Evolutionary conservation across 768 basidiomycete genomes (phyloP).

Genomic region (Asterophora parasitica): DNA sequence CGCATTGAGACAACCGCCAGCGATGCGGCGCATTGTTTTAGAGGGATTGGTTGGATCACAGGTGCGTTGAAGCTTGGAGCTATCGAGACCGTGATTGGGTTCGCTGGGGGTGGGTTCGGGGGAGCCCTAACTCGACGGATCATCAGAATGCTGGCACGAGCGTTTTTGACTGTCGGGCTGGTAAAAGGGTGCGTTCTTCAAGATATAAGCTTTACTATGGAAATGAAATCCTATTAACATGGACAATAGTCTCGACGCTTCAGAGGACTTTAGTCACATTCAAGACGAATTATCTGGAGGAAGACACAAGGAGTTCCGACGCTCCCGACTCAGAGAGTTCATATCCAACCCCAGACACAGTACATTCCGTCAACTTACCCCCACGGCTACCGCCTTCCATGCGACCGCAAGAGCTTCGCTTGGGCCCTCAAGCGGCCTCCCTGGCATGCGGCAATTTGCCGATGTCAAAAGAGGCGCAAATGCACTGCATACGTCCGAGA

Average conservation of each 20-base stretch:
- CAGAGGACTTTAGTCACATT: constrained; percentile 51
- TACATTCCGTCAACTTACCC: constrained; percentile 52
- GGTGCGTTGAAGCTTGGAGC: constrained; percentile 57
- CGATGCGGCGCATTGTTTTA: constrained; percentile 45
- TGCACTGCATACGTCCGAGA: background rate
- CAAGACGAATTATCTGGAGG: constrained; percentile 29
- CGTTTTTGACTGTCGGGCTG: constrained; percentile 54
- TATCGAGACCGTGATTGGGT: constrained; percentile 62
- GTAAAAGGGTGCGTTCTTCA: constrained; percentile 59
- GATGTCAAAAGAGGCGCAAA: constrained; percentile 13
- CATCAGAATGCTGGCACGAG: constrained; percentile 50
- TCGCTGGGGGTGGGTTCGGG: constrained; percentile 50
- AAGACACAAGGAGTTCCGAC: constrained; percentile 10
- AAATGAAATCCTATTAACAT: background rate
- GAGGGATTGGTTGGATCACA: constrained; percentile 65
- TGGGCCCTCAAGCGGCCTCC: constrained; percentile 5
- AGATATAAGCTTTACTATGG: background rate
- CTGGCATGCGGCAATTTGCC: constrained; percentile 19
- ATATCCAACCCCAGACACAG: constrained; percentile 54
- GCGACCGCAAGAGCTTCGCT: constrained; percentile 23
- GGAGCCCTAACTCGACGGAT: constrained; percentile 51
- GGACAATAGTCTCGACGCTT: constrained; percentile 41
- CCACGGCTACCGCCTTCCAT: constrained; percentile 37
- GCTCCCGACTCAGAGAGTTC: constrained; percentile 38
- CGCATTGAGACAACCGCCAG: constrained; percentile 41